Evolutionary conservation across 2,329 filamentous ascomycete species (phyloP).

Genomic region (Colletotrichum noveboracense): DNA sequence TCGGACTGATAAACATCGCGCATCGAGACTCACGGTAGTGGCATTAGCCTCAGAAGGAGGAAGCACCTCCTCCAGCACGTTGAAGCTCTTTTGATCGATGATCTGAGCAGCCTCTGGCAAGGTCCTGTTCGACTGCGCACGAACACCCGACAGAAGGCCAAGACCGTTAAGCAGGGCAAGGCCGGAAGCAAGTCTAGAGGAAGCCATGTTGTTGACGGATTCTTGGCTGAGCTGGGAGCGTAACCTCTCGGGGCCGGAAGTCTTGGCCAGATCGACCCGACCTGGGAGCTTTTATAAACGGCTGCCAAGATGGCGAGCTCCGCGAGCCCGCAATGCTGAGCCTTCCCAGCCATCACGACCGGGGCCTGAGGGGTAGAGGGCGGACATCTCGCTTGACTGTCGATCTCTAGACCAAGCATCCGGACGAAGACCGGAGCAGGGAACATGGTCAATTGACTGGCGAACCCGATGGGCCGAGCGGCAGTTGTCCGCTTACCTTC

Average conservation of each 20-base stretch:
- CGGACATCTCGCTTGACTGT: background rate
- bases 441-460: background rate
- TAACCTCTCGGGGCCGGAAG: background rate
- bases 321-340: background rate
- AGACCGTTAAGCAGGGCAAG: conserved; percentile 27
- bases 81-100: conserved; percentile 49
- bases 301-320: background rate
- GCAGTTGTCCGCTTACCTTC: background rate
- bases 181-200: background rate
- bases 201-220: background rate
- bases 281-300: background rate
- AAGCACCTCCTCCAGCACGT: conserved; percentile 41
- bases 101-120: conserved; percentile 36
- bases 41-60: conserved; percentile 41
- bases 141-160: conserved; percentile 16
- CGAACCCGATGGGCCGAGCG: background rate
- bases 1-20: background rate
- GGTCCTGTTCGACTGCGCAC: background rate
- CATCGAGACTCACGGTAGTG: conserved; percentile 32
- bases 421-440: background rate
- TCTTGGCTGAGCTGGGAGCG: background rate
- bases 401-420: background rate
- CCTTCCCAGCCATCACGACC: background rate
- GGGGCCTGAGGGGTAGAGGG: background rate
- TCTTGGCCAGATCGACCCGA: background rate